A percentile compares a stretch with the other conserved stretches of the same genome.
Conservation (phyloP, 129 eudicot species). For the Tagetes patula region DNA sequence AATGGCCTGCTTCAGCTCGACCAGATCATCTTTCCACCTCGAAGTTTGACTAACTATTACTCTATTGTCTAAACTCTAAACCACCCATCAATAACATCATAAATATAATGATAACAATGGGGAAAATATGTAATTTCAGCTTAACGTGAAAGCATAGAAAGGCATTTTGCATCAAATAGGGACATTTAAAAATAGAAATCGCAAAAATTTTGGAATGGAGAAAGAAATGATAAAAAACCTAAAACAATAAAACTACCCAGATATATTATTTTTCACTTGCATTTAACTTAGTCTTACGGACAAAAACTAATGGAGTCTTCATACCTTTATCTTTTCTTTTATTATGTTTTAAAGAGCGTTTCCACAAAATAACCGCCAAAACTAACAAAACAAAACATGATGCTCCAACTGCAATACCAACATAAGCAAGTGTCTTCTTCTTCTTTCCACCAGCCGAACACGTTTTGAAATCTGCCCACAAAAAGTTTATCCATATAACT, state of each 20-base stretch:
- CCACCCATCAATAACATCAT: neutral
- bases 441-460: constrained; percentile 42
- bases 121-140: neutral
- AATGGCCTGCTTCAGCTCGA: neutral
- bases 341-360: constrained; percentile 32
- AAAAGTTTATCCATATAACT: neutral
- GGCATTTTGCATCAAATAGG: neutral
- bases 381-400: constrained; percentile 28
- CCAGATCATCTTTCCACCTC: neutral
- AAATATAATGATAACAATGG: neutral
- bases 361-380: constrained; percentile 50
- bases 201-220: neutral
- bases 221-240: neutral
- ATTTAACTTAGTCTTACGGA: neutral
- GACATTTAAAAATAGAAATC: neutral
- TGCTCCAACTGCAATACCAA: constrained; percentile 44
- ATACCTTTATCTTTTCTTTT: constrained; percentile 45
- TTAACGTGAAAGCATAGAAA: neutral
- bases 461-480: constrained; percentile 44
- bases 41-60: constrained; percentile 1
- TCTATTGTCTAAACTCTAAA: neutral
- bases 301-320: neutral
- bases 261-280: neutral
- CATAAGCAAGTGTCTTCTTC: constrained; percentile 34
- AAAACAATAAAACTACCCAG: neutral